Evolutionary conservation across 352 stramenopile species (phyloP).

Genomic region (Globisporangium barbulae): DNA sequence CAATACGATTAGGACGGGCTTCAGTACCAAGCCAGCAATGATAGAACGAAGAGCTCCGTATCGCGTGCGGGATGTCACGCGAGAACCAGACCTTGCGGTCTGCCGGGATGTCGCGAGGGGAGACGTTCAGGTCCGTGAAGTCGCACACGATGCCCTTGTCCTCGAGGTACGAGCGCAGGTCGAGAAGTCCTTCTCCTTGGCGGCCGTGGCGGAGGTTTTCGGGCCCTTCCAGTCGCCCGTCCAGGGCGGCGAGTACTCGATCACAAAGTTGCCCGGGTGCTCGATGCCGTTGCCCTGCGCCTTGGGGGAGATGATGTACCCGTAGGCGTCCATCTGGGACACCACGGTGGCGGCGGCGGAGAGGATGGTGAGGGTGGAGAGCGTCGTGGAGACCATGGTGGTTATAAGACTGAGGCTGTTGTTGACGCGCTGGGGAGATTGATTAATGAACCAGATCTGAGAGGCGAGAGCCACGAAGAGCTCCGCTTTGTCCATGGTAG

Average conservation of each 20-base stretch:
- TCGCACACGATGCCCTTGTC: slow-evolving; percentile 19
- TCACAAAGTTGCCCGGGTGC: too few species aligned
- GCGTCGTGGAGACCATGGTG: too few species aligned
- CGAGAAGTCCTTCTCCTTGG: slow-evolving; percentile 9
- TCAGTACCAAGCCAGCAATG: background rate
- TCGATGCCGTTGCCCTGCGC: background rate
- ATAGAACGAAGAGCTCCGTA: background rate
- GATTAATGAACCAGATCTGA: too few species aligned
- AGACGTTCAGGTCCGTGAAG: slow-evolving; percentile 19
- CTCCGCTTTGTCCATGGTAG: too few species aligned
- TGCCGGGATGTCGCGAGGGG: slow-evolving; percentile 17
- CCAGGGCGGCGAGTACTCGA: slow-evolving; percentile 9
- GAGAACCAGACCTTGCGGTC: slow-evolving; percentile 22
- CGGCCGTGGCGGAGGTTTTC: slow-evolving; percentile 1
- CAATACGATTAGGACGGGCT: too few species aligned
- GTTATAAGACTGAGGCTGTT: too few species aligned
- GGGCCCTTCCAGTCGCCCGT: slow-evolving; percentile 5
- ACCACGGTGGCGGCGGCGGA: too few species aligned
- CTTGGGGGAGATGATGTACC: slow-evolving; percentile 10
- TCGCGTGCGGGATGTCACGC: background rate
- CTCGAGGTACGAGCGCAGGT: slow-evolving; percentile 23
- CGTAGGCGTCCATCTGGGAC: too few species aligned
- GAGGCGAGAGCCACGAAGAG: too few species aligned
- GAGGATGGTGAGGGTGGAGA: too few species aligned
- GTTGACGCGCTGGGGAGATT: too few species aligned